Evolutionary conservation across 176 grass and related monocot genomes (phyloP), one percentile per base, ranked within the genome.

Genomic region (Pharus latifolius): DNA sequence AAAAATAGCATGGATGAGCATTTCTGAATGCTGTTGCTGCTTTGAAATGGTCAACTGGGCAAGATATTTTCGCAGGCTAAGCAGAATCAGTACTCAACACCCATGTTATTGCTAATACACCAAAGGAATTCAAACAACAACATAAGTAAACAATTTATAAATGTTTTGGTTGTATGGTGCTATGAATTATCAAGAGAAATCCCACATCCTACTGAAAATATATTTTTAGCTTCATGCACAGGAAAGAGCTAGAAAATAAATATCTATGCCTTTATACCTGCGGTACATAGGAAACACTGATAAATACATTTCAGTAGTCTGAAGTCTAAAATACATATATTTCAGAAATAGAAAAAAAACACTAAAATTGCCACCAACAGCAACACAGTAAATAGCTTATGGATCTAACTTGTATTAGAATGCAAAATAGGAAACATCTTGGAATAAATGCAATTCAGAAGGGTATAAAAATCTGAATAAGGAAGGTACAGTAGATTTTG

Each of bases 31-130:
- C n/a, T 34, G 28, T 14, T 23, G 20, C 46, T 5, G 11, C 1
- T 73, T 73, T 67, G 60, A n/a, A n/a, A n/a, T n/a, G n/a, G n/a
- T n/a, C 60, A 66, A 7, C 37, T 44, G 59, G 45, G 24, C n/a
- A 72, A 67, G 4, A 67, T 67, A 61, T 73, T 60, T 60, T 44
- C 29, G 42, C 32, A 45, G 11, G 44, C 62, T 76, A 52, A 19
- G 31, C 20, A 35, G 30, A n/a, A n/a, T 22, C 3, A 26, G 50
- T 43, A 62, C 33, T 8, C 32, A 38, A 31, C 18, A 57, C 31
- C 31, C 25, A n/a, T n/a, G n/a, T n/a, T n/a, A n/a, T n/a, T n/a
- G n/a, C n/a, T n/a, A n/a, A n/a, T n/a, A n/a, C n/a, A n/a, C n/a
- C n/a, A n/a, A n/a, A n/a, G n/a, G n/a, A n/a, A n/a, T n/a, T n/a